A percentile compares a stretch with the other conserved stretches of the same genome.
These are phyloP conservation scores for Isoetes taiwanensis DNA, from an alignment of 75 land plant genomes.

Conservation along the genomic window DNA sequence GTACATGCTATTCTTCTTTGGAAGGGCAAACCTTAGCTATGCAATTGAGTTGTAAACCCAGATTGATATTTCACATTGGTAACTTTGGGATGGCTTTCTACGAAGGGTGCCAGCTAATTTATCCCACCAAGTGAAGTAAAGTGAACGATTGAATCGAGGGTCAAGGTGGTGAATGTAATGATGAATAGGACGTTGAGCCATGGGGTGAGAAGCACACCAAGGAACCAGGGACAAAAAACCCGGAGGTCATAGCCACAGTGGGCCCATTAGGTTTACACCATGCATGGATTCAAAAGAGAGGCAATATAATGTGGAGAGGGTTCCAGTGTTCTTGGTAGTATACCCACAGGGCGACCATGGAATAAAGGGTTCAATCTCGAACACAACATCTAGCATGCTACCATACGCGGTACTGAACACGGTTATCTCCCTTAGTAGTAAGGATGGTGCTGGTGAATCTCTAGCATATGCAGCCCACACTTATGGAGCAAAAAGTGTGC, in stretches of 20 bases:
- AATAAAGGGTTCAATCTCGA: slow-evolving; percentile 23
- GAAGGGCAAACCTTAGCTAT: too few relatives aligned
- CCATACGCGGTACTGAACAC: slow-evolving; percentile 30
- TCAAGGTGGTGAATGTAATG: slow-evolving; percentile 30
- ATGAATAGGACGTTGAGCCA: slow-evolving; percentile 19
- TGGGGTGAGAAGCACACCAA: slow-evolving; percentile 28
- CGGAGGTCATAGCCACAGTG: slow-evolving; percentile 26
- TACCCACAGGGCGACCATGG: background rate
- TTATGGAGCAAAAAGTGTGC: slow-evolving; percentile 24
- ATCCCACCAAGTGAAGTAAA: slow-evolving; percentile 40
- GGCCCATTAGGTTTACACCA: slow-evolving; percentile 29
- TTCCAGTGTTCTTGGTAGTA: slow-evolving; percentile 16
- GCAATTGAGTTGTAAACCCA: too few relatives aligned
- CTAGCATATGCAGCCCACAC: slow-evolving; percentile 11
- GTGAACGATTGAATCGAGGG: slow-evolving; percentile 20
- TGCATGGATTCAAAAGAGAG: slow-evolving; percentile 18
- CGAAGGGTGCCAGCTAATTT: slow-evolving; percentile 12
- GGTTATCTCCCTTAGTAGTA: slow-evolving; percentile 19
- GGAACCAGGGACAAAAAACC: slow-evolving; percentile 28
- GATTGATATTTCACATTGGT: too few relatives aligned
- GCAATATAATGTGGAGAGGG: slow-evolving; percentile 8
- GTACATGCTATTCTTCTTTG: too few relatives aligned
- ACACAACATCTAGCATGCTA: slow-evolving; percentile 21
- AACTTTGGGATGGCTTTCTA: slow-evolving; percentile 17
- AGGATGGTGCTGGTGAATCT: slow-evolving; percentile 27